Base-by-base conservation (phyloP, 2,329 filamentous ascomycete genomes). In the Elsinoe batatas region DNA sequence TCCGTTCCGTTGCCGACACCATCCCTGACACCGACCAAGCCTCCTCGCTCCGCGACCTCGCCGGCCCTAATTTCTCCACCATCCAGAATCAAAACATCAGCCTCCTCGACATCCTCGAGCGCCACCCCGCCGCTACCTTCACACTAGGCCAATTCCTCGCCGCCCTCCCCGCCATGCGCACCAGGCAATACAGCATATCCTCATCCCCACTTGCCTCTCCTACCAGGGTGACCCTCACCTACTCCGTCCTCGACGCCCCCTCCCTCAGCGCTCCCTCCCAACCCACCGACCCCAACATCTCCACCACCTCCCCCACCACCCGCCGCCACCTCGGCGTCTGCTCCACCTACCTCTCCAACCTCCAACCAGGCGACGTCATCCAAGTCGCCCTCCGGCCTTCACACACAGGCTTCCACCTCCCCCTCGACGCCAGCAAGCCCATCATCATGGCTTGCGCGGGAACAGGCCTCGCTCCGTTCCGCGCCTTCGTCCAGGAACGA, bases 391-490 rank as follows among this genome's bases (percentile, higher is more conserved):
- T 76, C 3, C 66, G 70, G n/a, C 62, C 66, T 0, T 72, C 68
- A 2, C 67, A 73, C 53, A 64, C 69, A 40, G 67, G 68, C 10
- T 76, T 76, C 67, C 73, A 73, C 44, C 64, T 74, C 0, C 74
- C 74, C 5, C 66, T 69, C 43, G 69, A 73, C 57, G 60, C 64
- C 1, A 68, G 67, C 5, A 63, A 61, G 3, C 73, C 73, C 0
- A 63, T 75, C 38, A 96, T 98, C 78, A 96, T 98, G 91, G 93
- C 93, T 8, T 93, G 93, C 71, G 85, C 97, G n/a, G 93, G 93
- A 61, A 98, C 93, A 0, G 93, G 93, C 68, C 84, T 98, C 18
- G 93, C 93, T 1, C 93, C 93, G n/a, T 98, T 98, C 88, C 89
- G 93, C 62, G 93, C 93, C 58, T 98, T 98, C 68, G 87, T 97